Evolutionary conservation across 345 rosid species (phyloP).

Genomic region (Pugionium cornutum): DNA sequence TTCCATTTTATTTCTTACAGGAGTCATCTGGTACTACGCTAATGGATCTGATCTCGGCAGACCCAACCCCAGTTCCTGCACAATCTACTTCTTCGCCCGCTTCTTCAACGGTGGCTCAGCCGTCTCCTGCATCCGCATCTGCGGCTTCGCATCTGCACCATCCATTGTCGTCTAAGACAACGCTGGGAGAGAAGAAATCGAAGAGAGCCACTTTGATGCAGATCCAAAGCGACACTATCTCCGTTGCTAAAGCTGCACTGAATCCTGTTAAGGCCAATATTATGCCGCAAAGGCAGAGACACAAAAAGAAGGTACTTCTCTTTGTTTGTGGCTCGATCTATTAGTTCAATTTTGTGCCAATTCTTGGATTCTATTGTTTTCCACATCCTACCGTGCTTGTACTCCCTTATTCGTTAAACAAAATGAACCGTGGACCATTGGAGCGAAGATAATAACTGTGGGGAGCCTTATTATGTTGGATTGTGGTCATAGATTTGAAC

Average conservation of each 20-base stretch:
- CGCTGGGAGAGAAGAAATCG: slow-evolving; percentile 77
- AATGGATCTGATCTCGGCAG: slow-evolving; percentile 98
- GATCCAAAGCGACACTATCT: slow-evolving; percentile 89
- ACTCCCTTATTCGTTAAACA: too few species aligned
- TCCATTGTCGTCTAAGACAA: slow-evolving; percentile 53
- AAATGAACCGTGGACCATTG: too few species aligned
- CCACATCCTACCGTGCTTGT: too few species aligned
- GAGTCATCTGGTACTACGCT: slow-evolving; percentile 88
- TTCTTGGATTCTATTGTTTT: too few species aligned
- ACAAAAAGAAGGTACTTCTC: slow-evolving; percentile 58
- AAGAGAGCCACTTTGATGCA: slow-evolving; percentile 80
- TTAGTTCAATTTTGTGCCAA: too few species aligned
- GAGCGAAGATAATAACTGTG: too few species aligned
- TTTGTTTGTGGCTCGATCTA: slow-evolving; percentile 21
- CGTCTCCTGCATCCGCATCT: slow-evolving; percentile 36
- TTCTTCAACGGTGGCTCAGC: slow-evolving; percentile 36
- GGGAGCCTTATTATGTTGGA: too few species aligned
- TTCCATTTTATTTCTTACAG: slow-evolving; percentile 34
- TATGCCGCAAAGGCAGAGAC: slow-evolving; percentile 70
- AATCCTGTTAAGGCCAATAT: slow-evolving; percentile 70
- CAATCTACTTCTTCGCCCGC: slow-evolving; percentile 47
- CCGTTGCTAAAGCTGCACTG: slow-evolving; percentile 88
- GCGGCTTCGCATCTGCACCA: slow-evolving; percentile 32
- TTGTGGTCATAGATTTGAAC: too few species aligned
- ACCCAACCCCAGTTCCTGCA: slow-evolving; percentile 57